phyloP scores from a whole-genome alignment of 257 asterid genomes.

The Plantago major region DNA sequence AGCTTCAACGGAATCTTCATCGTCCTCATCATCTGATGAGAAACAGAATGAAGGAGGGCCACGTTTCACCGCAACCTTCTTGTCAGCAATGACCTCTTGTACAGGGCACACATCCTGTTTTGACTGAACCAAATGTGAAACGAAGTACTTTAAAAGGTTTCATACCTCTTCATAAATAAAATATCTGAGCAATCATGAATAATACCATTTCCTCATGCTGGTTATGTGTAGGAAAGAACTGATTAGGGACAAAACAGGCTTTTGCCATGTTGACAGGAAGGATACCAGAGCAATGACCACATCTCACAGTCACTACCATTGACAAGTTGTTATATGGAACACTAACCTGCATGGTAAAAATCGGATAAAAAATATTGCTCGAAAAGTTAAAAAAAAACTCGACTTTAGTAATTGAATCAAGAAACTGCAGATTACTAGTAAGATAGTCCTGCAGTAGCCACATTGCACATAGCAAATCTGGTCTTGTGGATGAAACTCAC shows the following conservation, averaged over 20 bases:
- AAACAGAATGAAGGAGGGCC: conserved; percentile 21
- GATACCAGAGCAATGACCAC: conserved; percentile 70
- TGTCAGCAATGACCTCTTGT: conserved; percentile 21
- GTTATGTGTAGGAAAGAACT: conserved; percentile 36
- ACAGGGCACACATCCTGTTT: conserved; percentile 26
- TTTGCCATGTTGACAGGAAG: conserved; percentile 56
- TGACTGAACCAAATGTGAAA: conserved; percentile 18
- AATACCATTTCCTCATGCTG: conserved; percentile 29
- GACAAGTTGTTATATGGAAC: conserved; percentile 63
- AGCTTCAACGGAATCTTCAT: conserved; percentile 23
- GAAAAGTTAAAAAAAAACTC: not conserved
- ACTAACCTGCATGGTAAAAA: conserved; percentile 44
- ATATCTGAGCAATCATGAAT: not conserved
- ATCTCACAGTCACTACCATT: conserved; percentile 56
- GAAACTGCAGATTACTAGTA: conserved; percentile 43
- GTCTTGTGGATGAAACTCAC: conserved; percentile 36
- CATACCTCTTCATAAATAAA: too few relatives aligned
- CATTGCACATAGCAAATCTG: conserved; percentile 75
- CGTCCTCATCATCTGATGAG: conserved; percentile 41
- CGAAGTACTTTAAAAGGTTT: not conserved
- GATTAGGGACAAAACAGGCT: conserved; percentile 37
- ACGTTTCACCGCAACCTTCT: conserved; percentile 8
- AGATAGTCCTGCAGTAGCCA: conserved; percentile 63
- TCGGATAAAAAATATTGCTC: not conserved
- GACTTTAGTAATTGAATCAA: not conserved